These are phyloP conservation scores for Chlamydomonas asymmetrica DNA, from an alignment of 139 green algal genomes.

Conservation along the genomic window DNA sequence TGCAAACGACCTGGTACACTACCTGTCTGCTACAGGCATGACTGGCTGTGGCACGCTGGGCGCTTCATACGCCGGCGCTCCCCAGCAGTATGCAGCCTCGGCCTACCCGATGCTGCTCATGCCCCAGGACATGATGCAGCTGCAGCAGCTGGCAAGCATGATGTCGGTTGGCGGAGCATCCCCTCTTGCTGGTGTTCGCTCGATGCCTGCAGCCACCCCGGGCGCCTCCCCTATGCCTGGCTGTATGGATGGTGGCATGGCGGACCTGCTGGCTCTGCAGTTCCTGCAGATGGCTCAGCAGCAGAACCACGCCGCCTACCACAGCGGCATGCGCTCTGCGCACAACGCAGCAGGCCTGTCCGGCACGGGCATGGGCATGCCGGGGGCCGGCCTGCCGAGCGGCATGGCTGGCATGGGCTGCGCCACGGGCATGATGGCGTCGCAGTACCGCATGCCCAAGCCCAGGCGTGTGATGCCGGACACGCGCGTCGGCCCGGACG, in stretches of 20 bases:
- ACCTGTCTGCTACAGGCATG: too few relatives aligned
- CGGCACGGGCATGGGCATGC: too few relatives aligned
- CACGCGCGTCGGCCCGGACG: conserved; percentile 15
- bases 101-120: conserved; percentile 6
- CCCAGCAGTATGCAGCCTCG: neutral
- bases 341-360: neutral
- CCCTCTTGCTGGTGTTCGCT: neutral
- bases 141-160: conserved; percentile 26
- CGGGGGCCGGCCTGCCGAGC: too few relatives aligned
- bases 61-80: too few relatives aligned
- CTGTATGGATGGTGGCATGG: conserved; percentile 18
- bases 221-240: neutral
- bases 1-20: too few relatives aligned
- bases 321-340: neutral
- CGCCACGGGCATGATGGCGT: neutral
- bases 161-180: neutral
- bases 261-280: conserved; percentile 24
- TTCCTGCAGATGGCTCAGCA: conserved; percentile 14
- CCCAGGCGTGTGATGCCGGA: neutral
- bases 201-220: neutral
- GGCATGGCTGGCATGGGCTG: conserved; percentile 7
- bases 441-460: conserved; percentile 1
- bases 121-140: conserved; percentile 9
- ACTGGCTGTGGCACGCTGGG: too few relatives aligned
- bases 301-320: conserved; percentile 17